Conservation (phyloP, 2,329 filamentous ascomycete species). For the Colletotrichum tamarilloi region DNA sequence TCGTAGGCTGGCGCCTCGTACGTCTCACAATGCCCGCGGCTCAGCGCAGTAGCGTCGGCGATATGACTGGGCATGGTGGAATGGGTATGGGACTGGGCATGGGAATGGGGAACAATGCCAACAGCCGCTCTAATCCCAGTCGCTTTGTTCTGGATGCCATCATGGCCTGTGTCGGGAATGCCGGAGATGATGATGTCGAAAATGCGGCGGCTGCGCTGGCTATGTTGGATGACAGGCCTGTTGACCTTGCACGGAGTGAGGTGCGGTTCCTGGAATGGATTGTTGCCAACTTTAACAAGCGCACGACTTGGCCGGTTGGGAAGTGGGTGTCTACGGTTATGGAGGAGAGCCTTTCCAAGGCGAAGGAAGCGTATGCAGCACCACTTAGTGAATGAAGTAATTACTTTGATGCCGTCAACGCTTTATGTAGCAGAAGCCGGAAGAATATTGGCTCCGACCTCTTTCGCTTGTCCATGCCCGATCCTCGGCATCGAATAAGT, state of each 20-base stretch:
- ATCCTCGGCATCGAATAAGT: no score
- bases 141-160: slow-evolving; percentile 23
- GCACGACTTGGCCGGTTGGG: slow-evolving; percentile 21
- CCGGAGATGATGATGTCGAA: neutral
- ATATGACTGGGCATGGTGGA: neutral
- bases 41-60: neutral
- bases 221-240: slow-evolving; percentile 6
- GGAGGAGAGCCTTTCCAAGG: slow-evolving; percentile 17
- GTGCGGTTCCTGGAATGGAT: slow-evolving; percentile 23
- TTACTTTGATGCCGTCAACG: neutral
- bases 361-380: slow-evolving; percentile 11
- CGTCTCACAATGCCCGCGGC: slow-evolving; percentile 21
- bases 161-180: slow-evolving; percentile 16
- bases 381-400: slow-evolving; percentile 1
- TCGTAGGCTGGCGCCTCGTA: slow-evolving; percentile 22
- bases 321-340: slow-evolving; percentile 16
- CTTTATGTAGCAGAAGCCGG: no score
- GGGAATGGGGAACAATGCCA: neutral
- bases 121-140: slow-evolving; percentile 16
- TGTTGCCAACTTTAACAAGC: slow-evolving; percentile 16
- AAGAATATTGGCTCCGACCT: no score
- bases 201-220: slow-evolving; percentile 12
- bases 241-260: slow-evolving; percentile 13
- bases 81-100: neutral
- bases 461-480: no score